Conservation (phyloP, 306 rosid genomes). For the Luffa aegyptiaca region DNA sequence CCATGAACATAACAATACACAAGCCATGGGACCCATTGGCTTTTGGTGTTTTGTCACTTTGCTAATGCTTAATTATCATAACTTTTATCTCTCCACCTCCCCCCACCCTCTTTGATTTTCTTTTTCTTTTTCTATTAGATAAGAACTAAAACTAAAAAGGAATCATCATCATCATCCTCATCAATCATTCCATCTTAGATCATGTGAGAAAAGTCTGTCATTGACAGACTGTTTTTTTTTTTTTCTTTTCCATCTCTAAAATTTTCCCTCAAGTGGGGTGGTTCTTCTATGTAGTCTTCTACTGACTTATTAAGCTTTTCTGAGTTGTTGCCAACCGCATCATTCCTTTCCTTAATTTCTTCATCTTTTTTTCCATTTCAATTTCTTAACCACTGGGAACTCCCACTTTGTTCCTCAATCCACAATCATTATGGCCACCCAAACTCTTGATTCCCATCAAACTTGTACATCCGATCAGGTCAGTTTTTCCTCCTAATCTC, state of each 20-base stretch:
- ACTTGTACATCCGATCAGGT: slow-evolving; percentile 11
- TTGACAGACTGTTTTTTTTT: slow-evolving; percentile 7
- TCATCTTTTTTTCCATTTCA: background rate
- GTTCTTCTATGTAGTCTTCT: background rate
- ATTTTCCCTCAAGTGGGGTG: slow-evolving; percentile 1
- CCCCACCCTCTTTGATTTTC: background rate
- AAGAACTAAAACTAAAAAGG: background rate
- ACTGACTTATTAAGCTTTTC: background rate
- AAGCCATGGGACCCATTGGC: slow-evolving; percentile 1
- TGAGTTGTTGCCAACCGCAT: slow-evolving; percentile 10
- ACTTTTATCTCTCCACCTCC: background rate
- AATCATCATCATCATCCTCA: slow-evolving; percentile 9
- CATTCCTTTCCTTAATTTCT: slow-evolving; percentile 10
- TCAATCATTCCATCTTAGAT: slow-evolving; percentile 5
- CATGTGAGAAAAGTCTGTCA: slow-evolving; percentile 10
- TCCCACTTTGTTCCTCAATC: background rate
- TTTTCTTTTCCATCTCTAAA: background rate
- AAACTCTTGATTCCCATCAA: slow-evolving; percentile 12
- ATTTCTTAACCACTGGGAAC: background rate
- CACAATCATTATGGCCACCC: slow-evolving; percentile 19
- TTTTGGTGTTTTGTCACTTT: slow-evolving; percentile 3
- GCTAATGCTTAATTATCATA: slow-evolving; percentile 3
- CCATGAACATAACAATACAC: background rate
- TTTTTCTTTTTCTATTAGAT: background rate
- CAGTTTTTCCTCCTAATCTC: background rate